Percentiles rank a stretch among this genome's conserved stretches.
These are phyloP conservation scores for Porogramme epimiltina DNA, from an alignment of 1,284 basidiomycete genomes.

Conservation along the genomic window DNA sequence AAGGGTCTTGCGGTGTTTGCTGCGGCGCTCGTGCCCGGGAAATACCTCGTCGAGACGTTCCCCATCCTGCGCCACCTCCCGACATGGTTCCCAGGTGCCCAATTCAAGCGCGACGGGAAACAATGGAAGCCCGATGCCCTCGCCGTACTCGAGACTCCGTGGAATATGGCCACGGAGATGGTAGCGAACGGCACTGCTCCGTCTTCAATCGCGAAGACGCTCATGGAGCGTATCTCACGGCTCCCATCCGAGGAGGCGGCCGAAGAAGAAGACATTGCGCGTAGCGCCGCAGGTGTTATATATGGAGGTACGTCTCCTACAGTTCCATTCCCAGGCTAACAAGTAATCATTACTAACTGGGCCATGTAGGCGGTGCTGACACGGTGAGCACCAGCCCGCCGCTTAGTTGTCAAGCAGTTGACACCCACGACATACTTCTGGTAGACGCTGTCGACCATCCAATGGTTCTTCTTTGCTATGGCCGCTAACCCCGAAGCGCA, in stretches of 20 bases:
- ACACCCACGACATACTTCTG: too few species aligned
- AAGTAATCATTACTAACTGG: too few species aligned
- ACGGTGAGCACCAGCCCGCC: too few species aligned
- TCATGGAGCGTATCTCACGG: background rate
- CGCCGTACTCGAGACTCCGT: slow-evolving; percentile 3
- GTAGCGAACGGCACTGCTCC: slow-evolving; percentile 28
- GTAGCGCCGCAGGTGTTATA: too few species aligned
- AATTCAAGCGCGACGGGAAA: slow-evolving; percentile 12
- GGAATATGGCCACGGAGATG: slow-evolving; percentile 6
- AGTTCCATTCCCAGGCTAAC: too few species aligned
- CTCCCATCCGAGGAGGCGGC: background rate
- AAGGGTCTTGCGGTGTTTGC: slow-evolving; percentile 11
- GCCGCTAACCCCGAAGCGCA: slow-evolving; percentile 29
- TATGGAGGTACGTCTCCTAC: too few species aligned
- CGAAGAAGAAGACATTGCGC: background rate
- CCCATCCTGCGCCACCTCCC: slow-evolving; percentile 7
- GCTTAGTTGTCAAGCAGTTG: background rate
- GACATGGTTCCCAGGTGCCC: slow-evolving; percentile 7
- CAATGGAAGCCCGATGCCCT: background rate
- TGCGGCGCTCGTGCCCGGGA: too few species aligned
- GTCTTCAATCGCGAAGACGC: background rate
- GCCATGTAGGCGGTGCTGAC: too few species aligned
- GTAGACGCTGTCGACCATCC: slow-evolving; percentile 1
- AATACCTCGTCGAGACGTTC: slow-evolving; percentile 14
- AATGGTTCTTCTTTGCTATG: slow-evolving; percentile 29